These are phyloP conservation scores for Abrus precatorius DNA, from an alignment of 306 rosid genomes.

Conservation along the genomic window DNA sequence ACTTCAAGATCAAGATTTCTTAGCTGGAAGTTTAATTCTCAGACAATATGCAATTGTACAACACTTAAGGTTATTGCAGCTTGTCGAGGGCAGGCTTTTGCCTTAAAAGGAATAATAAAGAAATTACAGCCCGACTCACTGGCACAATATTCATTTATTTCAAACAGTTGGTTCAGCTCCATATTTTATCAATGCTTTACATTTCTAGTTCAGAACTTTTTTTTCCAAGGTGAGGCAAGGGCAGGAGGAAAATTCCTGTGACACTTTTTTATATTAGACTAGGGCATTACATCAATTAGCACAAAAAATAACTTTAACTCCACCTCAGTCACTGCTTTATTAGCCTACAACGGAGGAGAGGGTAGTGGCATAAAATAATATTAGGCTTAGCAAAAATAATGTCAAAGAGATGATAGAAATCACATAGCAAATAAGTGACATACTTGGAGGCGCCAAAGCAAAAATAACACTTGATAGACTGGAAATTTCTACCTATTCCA, in stretches of 20 bases:
- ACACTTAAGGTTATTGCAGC: background rate
- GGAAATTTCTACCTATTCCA: constrained; percentile 77
- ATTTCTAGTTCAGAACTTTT: constrained; percentile 25
- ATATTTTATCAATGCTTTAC: constrained; percentile 5
- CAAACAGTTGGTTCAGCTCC: constrained; percentile 27
- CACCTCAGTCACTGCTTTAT: constrained; percentile 1
- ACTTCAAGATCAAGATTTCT: constrained; percentile 7
- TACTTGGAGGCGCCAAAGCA: constrained; percentile 15
- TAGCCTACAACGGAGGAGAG: background rate
- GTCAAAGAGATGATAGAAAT: constrained; percentile 29
- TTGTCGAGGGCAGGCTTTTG: background rate
- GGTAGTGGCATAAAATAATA: background rate
- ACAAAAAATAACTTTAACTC: constrained; percentile 10
- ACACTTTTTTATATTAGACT: background rate
- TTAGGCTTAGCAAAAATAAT: background rate
- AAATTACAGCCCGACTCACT: constrained; percentile 3
- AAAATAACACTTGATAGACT: constrained; percentile 12
- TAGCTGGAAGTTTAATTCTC: constrained; percentile 4
- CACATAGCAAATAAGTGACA: constrained; percentile 22
- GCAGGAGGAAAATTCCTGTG: constrained; percentile 3
- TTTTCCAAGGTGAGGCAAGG: background rate
- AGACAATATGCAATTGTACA: background rate
- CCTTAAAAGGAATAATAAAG: background rate
- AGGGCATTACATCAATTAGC: constrained; percentile 9
- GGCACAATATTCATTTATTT: constrained; percentile 23